Evolutionary conservation across 2,329 filamentous ascomycete genomes (phyloP).

Genomic region (Paracamarosporium sp.): DNA sequence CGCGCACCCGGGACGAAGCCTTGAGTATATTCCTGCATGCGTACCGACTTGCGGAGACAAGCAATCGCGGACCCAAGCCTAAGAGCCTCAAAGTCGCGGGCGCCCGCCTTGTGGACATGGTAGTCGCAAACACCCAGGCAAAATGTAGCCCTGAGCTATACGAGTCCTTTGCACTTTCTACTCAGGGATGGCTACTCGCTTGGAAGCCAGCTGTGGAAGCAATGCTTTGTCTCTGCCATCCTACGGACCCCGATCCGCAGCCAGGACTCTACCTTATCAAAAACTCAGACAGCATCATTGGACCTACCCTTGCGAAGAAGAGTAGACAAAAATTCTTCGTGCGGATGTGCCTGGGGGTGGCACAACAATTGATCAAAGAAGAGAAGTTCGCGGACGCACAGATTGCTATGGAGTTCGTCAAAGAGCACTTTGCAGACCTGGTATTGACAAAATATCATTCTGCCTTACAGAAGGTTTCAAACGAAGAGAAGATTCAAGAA

Average conservation of each 20-base stretch:
- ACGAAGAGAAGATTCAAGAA: slow-evolving; percentile 9
- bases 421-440: slow-evolving; percentile 39
- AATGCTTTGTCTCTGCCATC: slow-evolving; percentile 40
- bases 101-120: slow-evolving; percentile 30
- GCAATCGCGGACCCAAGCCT: slow-evolving; percentile 9
- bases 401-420: slow-evolving; percentile 35
- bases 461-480: slow-evolving; percentile 1
- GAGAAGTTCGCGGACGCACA: slow-evolving; percentile 37
- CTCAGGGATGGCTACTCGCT: slow-evolving; percentile 27
- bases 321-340: slow-evolving; percentile 32
- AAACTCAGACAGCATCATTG: slow-evolving; percentile 24
- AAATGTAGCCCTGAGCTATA: slow-evolving; percentile 23
- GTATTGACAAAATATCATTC: slow-evolving; percentile 23
- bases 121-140: slow-evolving; percentile 19
- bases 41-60: slow-evolving; percentile 13
- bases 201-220: slow-evolving; percentile 31
- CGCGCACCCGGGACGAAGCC: slow-evolving; percentile 23
- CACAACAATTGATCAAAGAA: slow-evolving; percentile 36
- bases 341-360: slow-evolving; percentile 37
- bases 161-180: slow-evolving; percentile 29
- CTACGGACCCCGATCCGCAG: slow-evolving; percentile 22
- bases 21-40: slow-evolving; percentile 34
- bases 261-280: slow-evolving; percentile 34
- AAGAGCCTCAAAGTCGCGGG: slow-evolving; percentile 29
- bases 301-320: slow-evolving; percentile 11